phyloP scores from a whole-genome alignment of 129 eudicot genomes.

The Escallonia herrerae region DNA sequence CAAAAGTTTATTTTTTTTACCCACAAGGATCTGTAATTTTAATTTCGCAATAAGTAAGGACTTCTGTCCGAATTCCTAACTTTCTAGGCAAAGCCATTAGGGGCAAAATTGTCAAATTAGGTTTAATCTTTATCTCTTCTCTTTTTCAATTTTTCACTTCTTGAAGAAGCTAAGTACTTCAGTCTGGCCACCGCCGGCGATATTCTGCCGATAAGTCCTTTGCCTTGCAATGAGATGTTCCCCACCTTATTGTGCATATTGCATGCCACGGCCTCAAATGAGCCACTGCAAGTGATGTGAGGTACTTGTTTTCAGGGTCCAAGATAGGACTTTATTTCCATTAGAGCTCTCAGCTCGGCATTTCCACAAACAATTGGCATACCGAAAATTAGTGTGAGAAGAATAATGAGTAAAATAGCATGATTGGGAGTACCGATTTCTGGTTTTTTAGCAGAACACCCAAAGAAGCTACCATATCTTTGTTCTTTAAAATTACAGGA shows the following conservation, averaged over 20 bases:
- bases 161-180: too few species aligned
- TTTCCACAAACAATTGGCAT: constrained; percentile 21
- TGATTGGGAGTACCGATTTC: neutral
- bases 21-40: too few species aligned
- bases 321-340: constrained; percentile 69
- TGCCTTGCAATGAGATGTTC: constrained; percentile 77
- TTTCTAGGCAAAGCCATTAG: too few species aligned
- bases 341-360: constrained; percentile 64
- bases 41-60: too few species aligned
- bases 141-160: too few species aligned
- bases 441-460: neutral
- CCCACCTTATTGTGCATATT: constrained; percentile 74
- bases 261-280: constrained; percentile 76
- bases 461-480: neutral
- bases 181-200: constrained; percentile 71
- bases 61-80: too few species aligned
- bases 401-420: neutral
- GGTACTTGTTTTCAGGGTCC: constrained; percentile 73
- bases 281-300: constrained; percentile 64
- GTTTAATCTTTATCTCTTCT: too few species aligned
- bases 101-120: too few species aligned
- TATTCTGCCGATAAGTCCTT: constrained; percentile 65
- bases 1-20: too few species aligned
- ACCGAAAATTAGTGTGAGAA: neutral
- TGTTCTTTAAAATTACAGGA: too few species aligned